Conservation (phyloP, 129 eudicot genomes). For the Logfia minima region DNA sequence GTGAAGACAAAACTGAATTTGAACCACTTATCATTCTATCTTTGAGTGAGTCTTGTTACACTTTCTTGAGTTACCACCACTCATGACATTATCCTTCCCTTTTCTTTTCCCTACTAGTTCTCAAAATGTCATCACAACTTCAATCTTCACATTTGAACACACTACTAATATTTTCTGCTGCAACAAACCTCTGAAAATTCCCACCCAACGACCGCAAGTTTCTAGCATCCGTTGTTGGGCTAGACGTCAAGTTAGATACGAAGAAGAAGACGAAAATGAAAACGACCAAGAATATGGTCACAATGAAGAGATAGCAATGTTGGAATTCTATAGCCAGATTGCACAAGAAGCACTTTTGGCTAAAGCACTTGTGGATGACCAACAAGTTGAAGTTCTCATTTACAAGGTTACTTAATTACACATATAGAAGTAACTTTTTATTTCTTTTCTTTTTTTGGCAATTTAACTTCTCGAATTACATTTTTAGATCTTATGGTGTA, state of each 20-base stretch:
- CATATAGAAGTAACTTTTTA: background rate
- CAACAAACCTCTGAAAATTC: constrained; percentile 3
- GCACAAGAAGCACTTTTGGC: constrained; percentile 67
- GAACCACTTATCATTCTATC: constrained; percentile 11
- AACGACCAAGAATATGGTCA: constrained; percentile 49
- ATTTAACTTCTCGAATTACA: background rate
- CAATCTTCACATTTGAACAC: background rate
- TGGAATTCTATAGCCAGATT: constrained; percentile 66
- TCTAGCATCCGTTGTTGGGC: constrained; percentile 30
- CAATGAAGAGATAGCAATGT: constrained; percentile 61
- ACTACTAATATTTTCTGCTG: background rate
- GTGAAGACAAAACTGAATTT: background rate
- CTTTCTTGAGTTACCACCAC: constrained; percentile 24
- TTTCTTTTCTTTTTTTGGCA: background rate
- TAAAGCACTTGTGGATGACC: constrained; percentile 57
- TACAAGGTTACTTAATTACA: constrained; percentile 50
- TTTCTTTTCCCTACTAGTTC: constrained; percentile 32
- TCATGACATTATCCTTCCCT: constrained; percentile 39
- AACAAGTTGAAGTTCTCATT: constrained; percentile 58
- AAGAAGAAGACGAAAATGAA: constrained; percentile 31
- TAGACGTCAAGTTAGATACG: constrained; percentile 53
- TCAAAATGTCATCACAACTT: constrained; percentile 26
- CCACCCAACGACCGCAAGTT: background rate
- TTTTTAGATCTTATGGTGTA: constrained; percentile 15
- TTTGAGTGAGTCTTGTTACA: constrained; percentile 16